Evolutionary conservation across 768 basidiomycete genomes (phyloP).

Genomic region (Sistotremastrum suecicum): DNA sequence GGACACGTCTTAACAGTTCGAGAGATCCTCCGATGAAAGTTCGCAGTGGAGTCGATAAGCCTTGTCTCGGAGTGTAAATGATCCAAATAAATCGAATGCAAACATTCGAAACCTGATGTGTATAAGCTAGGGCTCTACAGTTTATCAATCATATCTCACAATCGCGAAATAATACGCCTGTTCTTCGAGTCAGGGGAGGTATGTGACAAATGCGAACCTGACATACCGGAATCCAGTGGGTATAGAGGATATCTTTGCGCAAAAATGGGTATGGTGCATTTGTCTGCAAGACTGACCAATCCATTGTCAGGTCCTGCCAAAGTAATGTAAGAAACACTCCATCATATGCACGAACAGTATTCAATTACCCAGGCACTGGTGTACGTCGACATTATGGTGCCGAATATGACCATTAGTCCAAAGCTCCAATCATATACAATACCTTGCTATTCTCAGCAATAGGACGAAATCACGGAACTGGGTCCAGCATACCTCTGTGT

Average conservation of each 20-base stretch:
- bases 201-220: background rate
- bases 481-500: constrained; percentile 30
- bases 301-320: constrained; percentile 68
- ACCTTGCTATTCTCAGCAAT: constrained; percentile 13
- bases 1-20: constrained; percentile 69
- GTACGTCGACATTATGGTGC: constrained; percentile 52
- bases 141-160: constrained; percentile 23
- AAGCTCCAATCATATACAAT: constrained; percentile 34
- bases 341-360: background rate
- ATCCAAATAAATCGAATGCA: constrained; percentile 75
- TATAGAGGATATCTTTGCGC: constrained; percentile 63
- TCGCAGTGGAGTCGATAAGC: constrained; percentile 36
- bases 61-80: constrained; percentile 47
- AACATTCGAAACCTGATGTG: constrained; percentile 47
- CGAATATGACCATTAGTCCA: constrained; percentile 54
- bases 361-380: constrained; percentile 59
- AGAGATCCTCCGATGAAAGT: constrained; percentile 54
- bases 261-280: constrained; percentile 45
- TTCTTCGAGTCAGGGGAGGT: background rate
- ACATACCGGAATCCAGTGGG: constrained; percentile 42
- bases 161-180: constrained; percentile 72
- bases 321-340: background rate
- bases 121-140: background rate
- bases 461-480: background rate
- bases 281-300: constrained; percentile 73